These are phyloP conservation scores for Chaetothyriales sp. DNA, from an alignment of 2,329 filamentous ascomycete genomes.

Conservation along the genomic window DNA sequence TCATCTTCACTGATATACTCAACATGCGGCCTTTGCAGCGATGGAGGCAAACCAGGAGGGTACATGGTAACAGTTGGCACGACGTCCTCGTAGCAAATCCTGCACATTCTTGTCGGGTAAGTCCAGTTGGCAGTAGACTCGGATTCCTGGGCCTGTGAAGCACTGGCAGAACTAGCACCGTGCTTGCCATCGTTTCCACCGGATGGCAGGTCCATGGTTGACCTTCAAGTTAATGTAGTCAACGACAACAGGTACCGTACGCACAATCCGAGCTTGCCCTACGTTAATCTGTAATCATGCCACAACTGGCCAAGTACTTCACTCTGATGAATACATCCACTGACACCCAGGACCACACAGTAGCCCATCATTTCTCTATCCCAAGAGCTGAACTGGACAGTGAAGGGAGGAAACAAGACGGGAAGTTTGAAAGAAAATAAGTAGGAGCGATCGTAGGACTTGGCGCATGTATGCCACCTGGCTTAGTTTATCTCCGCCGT, in stretches of 20 bases:
- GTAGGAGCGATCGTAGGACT: neutral
- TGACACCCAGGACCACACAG: neutral
- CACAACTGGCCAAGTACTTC: neutral
- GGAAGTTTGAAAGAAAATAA: neutral
- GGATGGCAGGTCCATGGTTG: neutral
- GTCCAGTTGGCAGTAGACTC: slow-evolving; percentile 12
- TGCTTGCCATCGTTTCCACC: neutral
- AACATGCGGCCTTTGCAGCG: slow-evolving; percentile 43
- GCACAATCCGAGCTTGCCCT: neutral
- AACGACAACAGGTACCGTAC: neutral
- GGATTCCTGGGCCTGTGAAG: neutral
- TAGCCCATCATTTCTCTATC: neutral
- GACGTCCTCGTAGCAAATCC: slow-evolving; percentile 72
- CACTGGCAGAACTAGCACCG: neutral
- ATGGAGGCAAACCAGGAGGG: slow-evolving; percentile 38
- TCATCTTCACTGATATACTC: slow-evolving; percentile 58
- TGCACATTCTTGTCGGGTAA: slow-evolving; percentile 62
- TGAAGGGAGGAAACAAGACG: neutral
- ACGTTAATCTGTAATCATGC: neutral
- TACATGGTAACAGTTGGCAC: slow-evolving; percentile 43
- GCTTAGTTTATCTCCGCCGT: neutral
- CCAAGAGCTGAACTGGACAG: neutral
- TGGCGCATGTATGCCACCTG: neutral
- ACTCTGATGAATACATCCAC: neutral
- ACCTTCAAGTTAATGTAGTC: neutral